These are phyloP conservation scores for Tylopilus balloui DNA, from an alignment of 768 basidiomycete species.

Conservation along the genomic window DNA sequence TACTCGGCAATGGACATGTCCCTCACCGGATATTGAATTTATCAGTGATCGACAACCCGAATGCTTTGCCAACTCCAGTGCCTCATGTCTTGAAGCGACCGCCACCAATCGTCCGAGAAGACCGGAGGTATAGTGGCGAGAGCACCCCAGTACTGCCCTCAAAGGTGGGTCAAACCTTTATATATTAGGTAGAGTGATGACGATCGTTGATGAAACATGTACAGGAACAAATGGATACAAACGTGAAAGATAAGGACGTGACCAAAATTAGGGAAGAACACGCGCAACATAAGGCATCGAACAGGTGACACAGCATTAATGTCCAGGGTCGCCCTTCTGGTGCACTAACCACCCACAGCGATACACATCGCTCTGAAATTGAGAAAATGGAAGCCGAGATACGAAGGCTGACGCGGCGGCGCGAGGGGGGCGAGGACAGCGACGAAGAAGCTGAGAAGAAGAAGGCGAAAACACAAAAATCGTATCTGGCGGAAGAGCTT, in stretches of 20 bases:
- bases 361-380: constrained; percentile 68
- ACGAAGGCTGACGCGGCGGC: constrained; percentile 64
- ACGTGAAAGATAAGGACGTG: constrained; percentile 44
- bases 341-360: constrained; percentile 35
- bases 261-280: constrained; percentile 73
- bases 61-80: constrained; percentile 4
- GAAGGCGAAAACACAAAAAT: constrained; percentile 58
- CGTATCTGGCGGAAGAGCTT: constrained; percentile 76
- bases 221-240: constrained; percentile 10
- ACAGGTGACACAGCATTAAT: constrained; percentile 40
- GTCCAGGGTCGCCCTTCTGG: no score
- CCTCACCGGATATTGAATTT: constrained; percentile 2
- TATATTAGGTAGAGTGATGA: neutral
- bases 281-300: constrained; percentile 61
- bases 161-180: constrained; percentile 15
- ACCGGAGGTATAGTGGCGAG: neutral
- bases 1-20: neutral
- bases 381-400: constrained; percentile 88
- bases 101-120: constrained; percentile 1
- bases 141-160: neutral
- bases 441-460: constrained; percentile 55
- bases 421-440: constrained; percentile 53
- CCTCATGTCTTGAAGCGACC: constrained; percentile 6
- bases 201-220: neutral
- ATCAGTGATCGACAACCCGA: constrained; percentile 24